Base-by-base conservation (phyloP, 202 grass and related monocot genomes). In the Schoenoplectus triqueter region DNA sequence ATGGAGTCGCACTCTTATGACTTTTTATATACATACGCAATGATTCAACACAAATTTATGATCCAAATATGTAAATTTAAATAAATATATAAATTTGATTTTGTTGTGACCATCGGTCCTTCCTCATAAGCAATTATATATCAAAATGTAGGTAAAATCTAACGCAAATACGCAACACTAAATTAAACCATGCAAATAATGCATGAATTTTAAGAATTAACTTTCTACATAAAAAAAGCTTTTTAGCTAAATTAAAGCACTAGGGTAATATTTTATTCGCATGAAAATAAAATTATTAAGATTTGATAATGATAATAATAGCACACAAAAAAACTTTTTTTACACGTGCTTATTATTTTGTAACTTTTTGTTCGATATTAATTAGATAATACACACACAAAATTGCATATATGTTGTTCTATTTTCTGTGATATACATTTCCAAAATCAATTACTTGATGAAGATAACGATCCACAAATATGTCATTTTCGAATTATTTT, bases 121-220 rank as follows among this genome's bases (percentile, higher is more conserved):
- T 49, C 47, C 6, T 49, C 47, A 49, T 49, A 49, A 49, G 47
- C 47, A 49, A 5, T 49, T 5, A 46, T 68, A 15, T 21, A 10
- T 42, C 42, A 68, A 14, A 67, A 41, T 41, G 41, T 41, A 67
- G 31, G 19, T 2, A 8, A 68, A 68, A 42, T 5, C 3, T 42
- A 68, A 42, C 42, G 11, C 5, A 68, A 11, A 68, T 68, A 45
- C 15, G 66, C 84, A 94, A 17, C 15, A 18, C 0, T 18, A 62
- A 62, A 17, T 18, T 18, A 62, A 62, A 71, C 15, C 68, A 71
- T 18, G n/a, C 44, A 71, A 47, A 71, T 6, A 72, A 49, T 71
- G 46, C 68, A 18, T 48, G 7, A 72, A 4, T 10, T 49, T 70
- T 47, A 65, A 39, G 2, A 40, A 66, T 2, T 57, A 57, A 13